Evolutionary conservation across 2,329 filamentous ascomycete species (phyloP), one percentile per base, ranked within the genome.

Genomic region (Anisogramma anomala): DNA sequence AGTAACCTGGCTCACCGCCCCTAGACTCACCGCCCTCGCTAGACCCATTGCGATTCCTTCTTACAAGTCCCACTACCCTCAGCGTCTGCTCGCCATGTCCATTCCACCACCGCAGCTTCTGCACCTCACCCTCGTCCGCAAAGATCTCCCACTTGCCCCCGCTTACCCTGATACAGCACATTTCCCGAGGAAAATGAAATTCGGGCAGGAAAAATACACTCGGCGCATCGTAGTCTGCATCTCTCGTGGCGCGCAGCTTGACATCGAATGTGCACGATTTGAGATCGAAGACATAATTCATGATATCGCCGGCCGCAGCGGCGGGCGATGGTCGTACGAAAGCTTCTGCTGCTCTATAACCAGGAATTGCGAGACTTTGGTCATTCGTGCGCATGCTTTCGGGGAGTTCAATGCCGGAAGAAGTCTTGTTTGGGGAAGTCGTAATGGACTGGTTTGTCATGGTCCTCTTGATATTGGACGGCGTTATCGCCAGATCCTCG

Each of bases 81-180:
- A 98, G 69, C 35, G 66, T 78, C 62, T 96, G 89, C 50, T 87
- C 77, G 2, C 89, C 91, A 42, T 82, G 80, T 1, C 76, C 77
- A 62, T 98, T 88, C 88, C 89, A 95, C 91, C 91, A 98, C 52
- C 76, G 77, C 48, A 98, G 63, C 49, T 74, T 74, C 64, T 95
- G 89, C 46, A 86, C 67, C 50, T 77, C 65, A 4, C 76, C 77
- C 0, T 75, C 77, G 47, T 83, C 75, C 7, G 77, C 72, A 50
- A 77, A 78, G 46, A 96, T 85, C 51, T 82, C 79, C 88, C 88
- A 98, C 56, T 89, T 91, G 6, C 93, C 93, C 0, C 82, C 84
- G 37, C 77, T 85, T 20, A 87, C 82, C 40, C 82, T 73, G 3
- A 98, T 78, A 1, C 70, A 71, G 28, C 79, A 83, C 33, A 75